Conservation (phyloP, 192 early-diverging fungal genomes). For the Obelidium mucronatum region DNA sequence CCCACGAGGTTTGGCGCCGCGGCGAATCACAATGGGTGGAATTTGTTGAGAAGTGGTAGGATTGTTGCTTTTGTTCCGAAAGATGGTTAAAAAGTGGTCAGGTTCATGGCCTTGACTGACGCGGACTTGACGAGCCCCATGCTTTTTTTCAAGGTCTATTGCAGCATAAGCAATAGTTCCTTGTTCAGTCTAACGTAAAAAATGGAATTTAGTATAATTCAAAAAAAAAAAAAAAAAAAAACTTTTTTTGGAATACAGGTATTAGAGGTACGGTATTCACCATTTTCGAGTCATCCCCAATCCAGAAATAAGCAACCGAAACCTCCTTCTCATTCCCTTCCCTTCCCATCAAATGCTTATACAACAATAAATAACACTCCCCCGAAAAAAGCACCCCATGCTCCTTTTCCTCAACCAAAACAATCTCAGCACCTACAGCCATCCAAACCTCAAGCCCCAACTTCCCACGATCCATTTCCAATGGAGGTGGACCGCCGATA, state of each 20-base stretch:
- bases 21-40: constrained; percentile 19
- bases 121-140: constrained; percentile 40
- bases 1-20: background rate
- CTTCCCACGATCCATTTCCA: constrained; percentile 39
- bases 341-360: constrained; percentile 37
- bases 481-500: constrained; percentile 38
- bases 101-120: constrained; percentile 48
- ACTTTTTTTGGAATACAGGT: background rate
- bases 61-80: background rate
- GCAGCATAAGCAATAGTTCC: constrained; percentile 42
- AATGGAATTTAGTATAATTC: no score
- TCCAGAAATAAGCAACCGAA: constrained; percentile 45
- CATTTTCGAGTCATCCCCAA: constrained; percentile 44
- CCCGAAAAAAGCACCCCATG: constrained; percentile 43
- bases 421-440: constrained; percentile 23
- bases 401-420: constrained; percentile 14
- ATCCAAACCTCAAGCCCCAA: constrained; percentile 31
- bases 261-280: no score
- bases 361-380: constrained; percentile 45
- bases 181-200: constrained; percentile 46
- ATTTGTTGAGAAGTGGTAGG: background rate
- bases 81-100: constrained; percentile 41
- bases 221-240: background rate
- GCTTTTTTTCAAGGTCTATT: constrained; percentile 44
- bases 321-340: constrained; percentile 45